Conservation (phyloP, 805 yeast species). For the Blastobotrys parvus region DNA sequence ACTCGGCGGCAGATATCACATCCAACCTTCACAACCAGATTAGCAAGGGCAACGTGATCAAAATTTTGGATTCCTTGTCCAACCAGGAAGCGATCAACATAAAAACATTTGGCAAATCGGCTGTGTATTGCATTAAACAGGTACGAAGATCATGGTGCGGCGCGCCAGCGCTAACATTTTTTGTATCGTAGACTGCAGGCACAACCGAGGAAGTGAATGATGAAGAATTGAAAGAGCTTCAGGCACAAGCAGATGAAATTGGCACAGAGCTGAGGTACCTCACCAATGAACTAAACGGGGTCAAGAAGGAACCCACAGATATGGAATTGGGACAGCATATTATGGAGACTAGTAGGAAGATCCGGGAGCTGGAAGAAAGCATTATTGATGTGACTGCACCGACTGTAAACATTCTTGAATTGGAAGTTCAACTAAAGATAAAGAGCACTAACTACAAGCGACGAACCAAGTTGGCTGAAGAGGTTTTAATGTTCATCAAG, state of each 20-base stretch:
- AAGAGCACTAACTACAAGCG: too few relatives aligned
- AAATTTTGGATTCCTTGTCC: constrained; percentile 4
- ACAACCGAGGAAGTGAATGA: neutral
- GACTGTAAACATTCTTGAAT: too few relatives aligned
- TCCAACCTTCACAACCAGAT: constrained; percentile 7
- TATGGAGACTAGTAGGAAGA: neutral
- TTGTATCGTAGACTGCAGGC: too few relatives aligned
- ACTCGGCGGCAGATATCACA: constrained; percentile 6
- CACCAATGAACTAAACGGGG: neutral
- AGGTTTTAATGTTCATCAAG: too few relatives aligned
- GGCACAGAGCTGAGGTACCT: neutral
- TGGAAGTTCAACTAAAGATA: too few relatives aligned
- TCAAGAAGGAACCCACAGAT: neutral
- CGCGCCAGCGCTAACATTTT: too few relatives aligned
- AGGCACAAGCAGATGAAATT: neutral
- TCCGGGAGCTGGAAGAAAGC: too few relatives aligned
- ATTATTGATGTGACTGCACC: too few relatives aligned
- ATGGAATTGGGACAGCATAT: neutral
- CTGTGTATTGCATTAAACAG: constrained; percentile 6
- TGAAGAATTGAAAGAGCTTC: neutral
- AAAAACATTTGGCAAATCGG: constrained; percentile 7
- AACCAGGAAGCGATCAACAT: constrained; percentile 2
- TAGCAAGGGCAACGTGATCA: constrained; percentile 3
- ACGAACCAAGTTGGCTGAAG: neutral
- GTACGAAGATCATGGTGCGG: too few relatives aligned